Evolutionary conservation across 116 monocot species (phyloP).

Genomic region (Posidonia oceanica): DNA sequence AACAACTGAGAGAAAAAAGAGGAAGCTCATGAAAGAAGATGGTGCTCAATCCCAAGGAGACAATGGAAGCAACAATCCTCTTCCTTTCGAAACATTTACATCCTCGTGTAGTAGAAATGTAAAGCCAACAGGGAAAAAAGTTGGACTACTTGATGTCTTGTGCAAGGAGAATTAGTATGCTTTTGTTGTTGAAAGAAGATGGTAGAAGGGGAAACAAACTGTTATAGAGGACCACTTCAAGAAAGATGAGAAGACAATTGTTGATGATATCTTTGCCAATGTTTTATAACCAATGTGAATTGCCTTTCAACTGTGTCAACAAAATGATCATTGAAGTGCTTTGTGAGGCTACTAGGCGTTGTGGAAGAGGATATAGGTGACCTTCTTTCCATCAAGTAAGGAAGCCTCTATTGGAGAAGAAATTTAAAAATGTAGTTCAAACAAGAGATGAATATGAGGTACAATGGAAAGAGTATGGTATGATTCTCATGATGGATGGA

Average conservation of each 20-base stretch:
- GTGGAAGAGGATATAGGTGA: no score
- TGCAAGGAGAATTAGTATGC: background rate
- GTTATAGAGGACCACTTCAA: background rate
- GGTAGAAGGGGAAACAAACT: background rate
- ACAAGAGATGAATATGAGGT: background rate
- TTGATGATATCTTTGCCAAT: background rate
- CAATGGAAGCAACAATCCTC: no score
- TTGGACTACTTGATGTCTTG: background rate
- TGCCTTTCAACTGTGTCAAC: background rate
- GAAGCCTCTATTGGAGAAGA: no score
- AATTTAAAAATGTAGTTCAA: background rate
- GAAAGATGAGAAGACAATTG: background rate
- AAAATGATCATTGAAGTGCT: background rate
- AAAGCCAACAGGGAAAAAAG: no score
- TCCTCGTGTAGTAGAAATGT: no score
- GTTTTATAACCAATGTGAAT: background rate
- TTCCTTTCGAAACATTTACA: no score
- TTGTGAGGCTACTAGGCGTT: no score
- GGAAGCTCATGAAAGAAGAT: no score
- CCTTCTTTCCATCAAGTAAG: no score
- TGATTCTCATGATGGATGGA: background rate
- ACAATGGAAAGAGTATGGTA: background rate
- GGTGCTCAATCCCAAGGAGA: no score
- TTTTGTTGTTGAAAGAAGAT: background rate
- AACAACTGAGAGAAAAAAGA: no score